Evolutionary conservation across 768 basidiomycete species (phyloP).

Genomic region (Stropharia rugosoannulata): DNA sequence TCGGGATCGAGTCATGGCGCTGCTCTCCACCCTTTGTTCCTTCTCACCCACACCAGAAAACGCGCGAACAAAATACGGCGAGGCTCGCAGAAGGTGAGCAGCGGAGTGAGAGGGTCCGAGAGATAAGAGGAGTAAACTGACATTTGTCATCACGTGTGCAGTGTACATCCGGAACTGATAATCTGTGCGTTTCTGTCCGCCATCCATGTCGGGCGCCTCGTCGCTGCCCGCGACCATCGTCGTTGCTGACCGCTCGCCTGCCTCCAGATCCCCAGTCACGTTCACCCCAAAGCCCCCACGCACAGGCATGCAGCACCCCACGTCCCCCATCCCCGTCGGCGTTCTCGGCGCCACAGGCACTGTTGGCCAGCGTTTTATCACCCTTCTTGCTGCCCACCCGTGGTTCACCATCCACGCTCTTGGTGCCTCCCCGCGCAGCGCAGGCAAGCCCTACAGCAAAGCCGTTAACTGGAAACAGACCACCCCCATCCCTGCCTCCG

Average conservation of each 20-base stretch:
- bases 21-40: neutral
- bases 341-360: constrained; percentile 90
- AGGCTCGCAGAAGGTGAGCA: neutral
- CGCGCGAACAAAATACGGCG: neutral
- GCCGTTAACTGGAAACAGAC: constrained; percentile 90
- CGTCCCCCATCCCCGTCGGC: constrained; percentile 50
- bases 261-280: constrained; percentile 21
- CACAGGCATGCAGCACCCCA: constrained; percentile 30
- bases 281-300: constrained; percentile 29
- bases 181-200: neutral
- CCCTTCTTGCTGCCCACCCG: constrained; percentile 82
- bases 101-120: too few species aligned
- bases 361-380: constrained; percentile 94
- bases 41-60: neutral
- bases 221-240: constrained; percentile 8
- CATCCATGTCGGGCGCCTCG: neutral
- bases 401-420: constrained; percentile 87
- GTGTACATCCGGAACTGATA: neutral
- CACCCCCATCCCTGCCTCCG: constrained; percentile 65
- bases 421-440: constrained; percentile 87
- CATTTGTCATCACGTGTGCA: neutral
- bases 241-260: constrained; percentile 22
- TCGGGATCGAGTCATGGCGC: neutral
- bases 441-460: constrained; percentile 74
- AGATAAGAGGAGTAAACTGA: too few species aligned